phyloP scores from a whole-genome alignment of 1,139 yeast genomes.

The Kodamaea fungicola region DNA sequence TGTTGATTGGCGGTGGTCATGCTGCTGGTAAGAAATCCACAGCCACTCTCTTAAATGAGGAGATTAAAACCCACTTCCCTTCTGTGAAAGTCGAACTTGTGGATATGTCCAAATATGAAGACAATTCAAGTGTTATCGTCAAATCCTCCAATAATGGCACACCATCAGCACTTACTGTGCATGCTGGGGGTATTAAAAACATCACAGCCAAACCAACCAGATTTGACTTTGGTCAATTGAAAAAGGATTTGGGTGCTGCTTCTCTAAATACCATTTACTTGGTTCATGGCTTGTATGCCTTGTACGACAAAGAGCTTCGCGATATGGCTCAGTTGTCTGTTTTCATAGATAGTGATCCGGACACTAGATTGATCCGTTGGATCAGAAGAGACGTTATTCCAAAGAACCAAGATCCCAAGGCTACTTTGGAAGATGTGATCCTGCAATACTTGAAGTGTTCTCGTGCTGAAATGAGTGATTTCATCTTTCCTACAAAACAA shows the following conservation, averaged over 20 bases:
- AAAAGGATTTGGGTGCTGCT: constrained; percentile 12
- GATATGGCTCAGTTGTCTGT: constrained; percentile 62
- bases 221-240: constrained; percentile 30
- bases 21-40: constrained; percentile 60
- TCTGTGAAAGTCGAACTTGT: constrained; percentile 26
- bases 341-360: constrained; percentile 85
- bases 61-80: constrained; percentile 19
- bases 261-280: constrained; percentile 38
- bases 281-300: constrained; percentile 78
- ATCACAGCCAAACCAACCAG: constrained; percentile 38
- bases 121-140: constrained; percentile 4
- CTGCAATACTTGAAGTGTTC: constrained; percentile 60
- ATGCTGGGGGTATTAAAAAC: constrained; percentile 14
- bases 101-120: constrained; percentile 24
- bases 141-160: constrained; percentile 16
- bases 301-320: constrained; percentile 61
- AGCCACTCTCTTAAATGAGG: constrained; percentile 27
- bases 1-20: constrained; percentile 74
- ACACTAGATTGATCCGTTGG: constrained; percentile 77
- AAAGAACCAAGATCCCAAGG: constrained; percentile 9
- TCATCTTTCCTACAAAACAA: constrained; percentile 71
- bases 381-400: constrained; percentile 43
- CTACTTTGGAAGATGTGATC: constrained; percentile 48
- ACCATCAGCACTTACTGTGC: constrained; percentile 32
- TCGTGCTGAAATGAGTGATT: constrained; percentile 75